Evolutionary conservation across 306 rosid species (phyloP).

Genomic region (Castanea crenata): DNA sequence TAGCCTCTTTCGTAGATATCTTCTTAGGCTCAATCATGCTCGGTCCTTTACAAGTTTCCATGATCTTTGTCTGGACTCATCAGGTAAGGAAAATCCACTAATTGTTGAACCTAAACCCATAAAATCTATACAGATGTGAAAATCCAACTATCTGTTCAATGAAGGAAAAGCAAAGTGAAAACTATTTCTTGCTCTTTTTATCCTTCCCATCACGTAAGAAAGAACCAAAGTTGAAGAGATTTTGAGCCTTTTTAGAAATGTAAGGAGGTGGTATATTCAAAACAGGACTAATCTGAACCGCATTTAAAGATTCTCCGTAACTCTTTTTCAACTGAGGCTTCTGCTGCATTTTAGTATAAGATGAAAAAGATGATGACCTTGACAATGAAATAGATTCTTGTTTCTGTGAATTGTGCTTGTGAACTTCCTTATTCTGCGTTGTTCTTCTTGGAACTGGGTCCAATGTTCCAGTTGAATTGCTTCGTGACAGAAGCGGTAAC

Average conservation of each 20-base stretch:
- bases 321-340: constrained; percentile 62
- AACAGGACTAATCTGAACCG: constrained; percentile 60
- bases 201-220: constrained; percentile 58
- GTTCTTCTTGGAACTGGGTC: constrained; percentile 46
- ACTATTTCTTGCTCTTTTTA: constrained; percentile 61
- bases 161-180: background rate
- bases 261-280: constrained; percentile 77
- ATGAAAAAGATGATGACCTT: constrained; percentile 39
- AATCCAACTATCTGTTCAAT: background rate
- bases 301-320: constrained; percentile 53
- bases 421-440: constrained; percentile 32
- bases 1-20: background rate
- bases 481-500: constrained; percentile 61
- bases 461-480: constrained; percentile 70
- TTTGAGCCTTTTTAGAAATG: constrained; percentile 68
- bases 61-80: background rate
- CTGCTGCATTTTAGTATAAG: constrained; percentile 29
- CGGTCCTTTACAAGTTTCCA: background rate
- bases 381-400: constrained; percentile 25
- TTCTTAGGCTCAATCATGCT: background rate
- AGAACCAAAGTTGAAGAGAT: constrained; percentile 69
- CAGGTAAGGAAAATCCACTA: constrained; percentile 12
- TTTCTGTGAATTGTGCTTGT: constrained; percentile 30
- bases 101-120: constrained; percentile 10
- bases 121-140: constrained; percentile 2